Percentiles rank a stretch among this genome's conserved stretches.
These are phyloP conservation scores for Plantago major DNA, from an alignment of 257 asterid genomes.

Conservation along the genomic window DNA sequence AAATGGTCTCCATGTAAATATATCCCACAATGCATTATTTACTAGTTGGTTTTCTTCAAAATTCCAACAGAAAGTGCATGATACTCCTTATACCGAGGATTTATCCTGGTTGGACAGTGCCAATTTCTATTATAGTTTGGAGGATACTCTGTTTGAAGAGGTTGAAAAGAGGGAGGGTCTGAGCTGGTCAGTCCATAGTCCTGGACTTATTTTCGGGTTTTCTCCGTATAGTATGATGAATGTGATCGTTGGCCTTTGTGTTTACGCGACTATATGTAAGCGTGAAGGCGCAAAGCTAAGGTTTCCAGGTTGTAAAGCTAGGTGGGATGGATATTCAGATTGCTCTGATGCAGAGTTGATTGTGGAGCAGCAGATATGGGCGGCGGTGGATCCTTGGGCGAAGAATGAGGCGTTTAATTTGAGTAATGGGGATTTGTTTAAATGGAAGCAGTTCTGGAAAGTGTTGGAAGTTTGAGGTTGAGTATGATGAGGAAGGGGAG, in stretches of 20 bases:
- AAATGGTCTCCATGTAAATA: too few relatives aligned
- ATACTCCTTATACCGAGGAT: slow-evolving; percentile 29
- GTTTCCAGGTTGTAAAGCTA: slow-evolving; percentile 30
- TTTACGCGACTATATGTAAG: slow-evolving; percentile 34
- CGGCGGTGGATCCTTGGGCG: slow-evolving; percentile 25
- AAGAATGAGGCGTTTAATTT: slow-evolving; percentile 34
- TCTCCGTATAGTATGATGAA: too few relatives aligned
- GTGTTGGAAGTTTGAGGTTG: slow-evolving; percentile 24
- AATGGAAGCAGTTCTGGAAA: slow-evolving; percentile 26
- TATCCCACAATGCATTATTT: too few relatives aligned
- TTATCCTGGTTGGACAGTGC: slow-evolving; percentile 18
- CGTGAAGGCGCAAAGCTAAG: slow-evolving; percentile 25
- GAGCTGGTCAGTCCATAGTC: slow-evolving; percentile 34
- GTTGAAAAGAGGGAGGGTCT: slow-evolving; percentile 28
- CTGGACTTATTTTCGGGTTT: slow-evolving; percentile 26
- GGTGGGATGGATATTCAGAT: too few relatives aligned
- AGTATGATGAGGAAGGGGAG: slow-evolving; percentile 20
- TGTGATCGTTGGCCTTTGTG: slow-evolving; percentile 22
- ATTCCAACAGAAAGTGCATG: slow-evolving; percentile 17
- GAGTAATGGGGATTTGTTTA: slow-evolving; percentile 36
- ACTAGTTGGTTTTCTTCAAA: too few relatives aligned
- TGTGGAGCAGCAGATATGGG: slow-evolving; percentile 34
- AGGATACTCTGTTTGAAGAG: slow-evolving; percentile 33
- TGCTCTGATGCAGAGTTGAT: slow-evolving; percentile 37
- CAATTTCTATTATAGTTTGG: slow-evolving; percentile 23